Evolutionary conservation across 2,329 filamentous ascomycete genomes (phyloP).

Genomic region (Pseudogymnoascus sp.): DNA sequence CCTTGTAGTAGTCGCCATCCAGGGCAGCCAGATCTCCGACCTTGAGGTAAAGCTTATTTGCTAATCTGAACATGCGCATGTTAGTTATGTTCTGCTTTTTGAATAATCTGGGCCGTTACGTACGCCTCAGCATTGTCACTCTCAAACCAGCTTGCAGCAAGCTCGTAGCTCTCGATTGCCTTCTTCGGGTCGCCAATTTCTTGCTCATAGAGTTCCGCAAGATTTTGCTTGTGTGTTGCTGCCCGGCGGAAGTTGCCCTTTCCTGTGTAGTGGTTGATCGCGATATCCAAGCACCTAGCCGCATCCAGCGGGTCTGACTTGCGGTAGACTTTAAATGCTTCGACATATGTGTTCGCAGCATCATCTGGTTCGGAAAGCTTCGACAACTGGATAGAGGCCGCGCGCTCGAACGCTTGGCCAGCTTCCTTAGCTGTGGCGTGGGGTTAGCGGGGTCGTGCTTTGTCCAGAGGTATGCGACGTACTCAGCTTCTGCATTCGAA

Average conservation of each 20-base stretch:
- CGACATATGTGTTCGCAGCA: conserved; percentile 76
- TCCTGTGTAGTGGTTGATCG: conserved; percentile 77
- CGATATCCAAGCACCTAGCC: conserved; percentile 67
- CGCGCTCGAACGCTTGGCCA: conserved; percentile 77
- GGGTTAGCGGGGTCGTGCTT: not conserved
- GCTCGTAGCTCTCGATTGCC: conserved; percentile 76
- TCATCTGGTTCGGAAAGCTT: conserved; percentile 89
- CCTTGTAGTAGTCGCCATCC: conserved; percentile 74
- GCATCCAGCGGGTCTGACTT: conserved; percentile 79
- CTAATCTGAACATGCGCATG: conserved; percentile 47
- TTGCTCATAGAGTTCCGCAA: conserved; percentile 78
- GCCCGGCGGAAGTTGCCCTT: conserved; percentile 89
- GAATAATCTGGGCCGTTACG: conserved; percentile 29
- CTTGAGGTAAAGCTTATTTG: conserved; percentile 91
- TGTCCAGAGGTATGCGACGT: conserved; percentile 25
- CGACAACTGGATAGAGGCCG: conserved; percentile 69
- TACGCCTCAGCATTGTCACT: conserved; percentile 76
- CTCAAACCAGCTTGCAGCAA: conserved; percentile 83
- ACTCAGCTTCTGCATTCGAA: conserved; percentile 81
- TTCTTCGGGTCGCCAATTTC: conserved; percentile 71
- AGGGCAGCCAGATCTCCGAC: conserved; percentile 80
- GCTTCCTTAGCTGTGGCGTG: conserved; percentile 56
- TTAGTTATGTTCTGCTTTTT: conserved; percentile 5
- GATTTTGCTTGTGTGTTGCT: conserved; percentile 80
- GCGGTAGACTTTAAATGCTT: conserved; percentile 92